Percentiles rank a stretch among this genome's conserved stretches.
phyloP scores from a whole-genome alignment of 352 stramenopile genomes.

The Phytophthora parvispora region DNA sequence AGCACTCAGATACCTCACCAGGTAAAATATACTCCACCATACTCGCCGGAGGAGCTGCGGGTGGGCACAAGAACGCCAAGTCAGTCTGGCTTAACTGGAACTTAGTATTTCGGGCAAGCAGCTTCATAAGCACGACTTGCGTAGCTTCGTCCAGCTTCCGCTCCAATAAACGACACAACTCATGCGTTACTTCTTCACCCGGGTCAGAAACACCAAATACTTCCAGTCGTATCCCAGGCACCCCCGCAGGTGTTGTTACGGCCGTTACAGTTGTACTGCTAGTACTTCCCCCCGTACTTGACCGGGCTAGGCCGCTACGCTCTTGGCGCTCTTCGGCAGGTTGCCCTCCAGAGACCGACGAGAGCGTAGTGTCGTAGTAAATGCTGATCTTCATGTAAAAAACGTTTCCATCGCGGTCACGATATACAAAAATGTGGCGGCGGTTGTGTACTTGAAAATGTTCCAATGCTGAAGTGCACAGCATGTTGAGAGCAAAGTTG shows the following conservation, averaged over 20 bases:
- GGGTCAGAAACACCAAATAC: conserved; percentile 87
- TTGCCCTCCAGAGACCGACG: conserved; percentile 9
- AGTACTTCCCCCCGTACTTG: conserved; percentile 34
- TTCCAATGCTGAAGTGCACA: conserved; percentile 88
- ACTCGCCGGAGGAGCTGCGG: conserved; percentile 44
- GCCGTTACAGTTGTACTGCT: conserved; percentile 10
- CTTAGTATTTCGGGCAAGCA: conserved; percentile 86
- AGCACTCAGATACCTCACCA: conserved; percentile 41
- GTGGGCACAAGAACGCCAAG: conserved; percentile 82
- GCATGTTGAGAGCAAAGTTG: conserved; percentile 83
- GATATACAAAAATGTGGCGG: conserved; percentile 89
- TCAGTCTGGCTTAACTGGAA: conserved; percentile 85
- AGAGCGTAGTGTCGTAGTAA: conserved; percentile 37
- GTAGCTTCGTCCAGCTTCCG: conserved; percentile 90
- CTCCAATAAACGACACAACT: conserved; percentile 83
- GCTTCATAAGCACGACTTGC: conserved; percentile 90
- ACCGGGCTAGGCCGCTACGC: conserved; percentile 20
- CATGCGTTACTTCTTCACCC: conserved; percentile 87
- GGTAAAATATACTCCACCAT: conserved; percentile 59
- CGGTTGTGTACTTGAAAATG: conserved; percentile 93
- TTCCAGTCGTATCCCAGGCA: conserved; percentile 74
- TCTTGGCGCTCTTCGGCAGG: conserved; percentile 38
- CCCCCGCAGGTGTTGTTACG: conserved; percentile 16
- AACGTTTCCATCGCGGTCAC: conserved; percentile 84
- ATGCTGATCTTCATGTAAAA: conserved; percentile 93